A percentile compares a stretch with the other conserved stretches of the same genome.
Conservation (phyloP, 148 eudicot genomes). For the Cornus kousa region DNA sequence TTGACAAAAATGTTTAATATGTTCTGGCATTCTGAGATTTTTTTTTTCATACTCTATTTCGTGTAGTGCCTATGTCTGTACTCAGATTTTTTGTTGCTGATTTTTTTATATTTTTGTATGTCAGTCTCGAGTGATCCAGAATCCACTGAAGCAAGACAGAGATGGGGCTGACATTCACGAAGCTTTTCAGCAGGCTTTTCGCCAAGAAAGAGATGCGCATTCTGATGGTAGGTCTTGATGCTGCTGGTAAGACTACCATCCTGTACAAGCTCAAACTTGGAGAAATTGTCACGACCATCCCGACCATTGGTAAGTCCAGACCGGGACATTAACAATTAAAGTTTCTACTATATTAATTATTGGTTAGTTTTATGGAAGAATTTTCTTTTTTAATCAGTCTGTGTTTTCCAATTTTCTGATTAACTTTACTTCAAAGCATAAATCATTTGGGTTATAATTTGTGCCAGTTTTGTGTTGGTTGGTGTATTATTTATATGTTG, state of each 20-base stretch:
- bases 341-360: background rate
- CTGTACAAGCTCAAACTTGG: conserved; percentile 28
- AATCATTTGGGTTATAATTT: background rate
- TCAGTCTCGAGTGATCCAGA: background rate
- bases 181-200: conserved; percentile 31
- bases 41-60: background rate
- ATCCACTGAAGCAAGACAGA: conserved; percentile 2
- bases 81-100: background rate
- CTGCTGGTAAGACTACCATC: conserved; percentile 31
- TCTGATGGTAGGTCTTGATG: conserved; percentile 34
- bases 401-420: background rate
- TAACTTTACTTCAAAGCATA: background rate
- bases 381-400: background rate
- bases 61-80: background rate
- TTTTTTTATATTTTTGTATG: background rate
- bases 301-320: conserved; percentile 24
- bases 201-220: conserved; percentile 36
- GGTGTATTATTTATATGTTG: background rate
- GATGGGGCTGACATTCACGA: conserved; percentile 21
- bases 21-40: too few relatives aligned
- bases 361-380: background rate
- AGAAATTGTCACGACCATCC: conserved; percentile 30
- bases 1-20: too few relatives aligned
- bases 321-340: background rate
- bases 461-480: background rate